phyloP scores from a whole-genome alignment of 1,284 basidiomycete genomes.

The Marasmius tenuissimus region DNA sequence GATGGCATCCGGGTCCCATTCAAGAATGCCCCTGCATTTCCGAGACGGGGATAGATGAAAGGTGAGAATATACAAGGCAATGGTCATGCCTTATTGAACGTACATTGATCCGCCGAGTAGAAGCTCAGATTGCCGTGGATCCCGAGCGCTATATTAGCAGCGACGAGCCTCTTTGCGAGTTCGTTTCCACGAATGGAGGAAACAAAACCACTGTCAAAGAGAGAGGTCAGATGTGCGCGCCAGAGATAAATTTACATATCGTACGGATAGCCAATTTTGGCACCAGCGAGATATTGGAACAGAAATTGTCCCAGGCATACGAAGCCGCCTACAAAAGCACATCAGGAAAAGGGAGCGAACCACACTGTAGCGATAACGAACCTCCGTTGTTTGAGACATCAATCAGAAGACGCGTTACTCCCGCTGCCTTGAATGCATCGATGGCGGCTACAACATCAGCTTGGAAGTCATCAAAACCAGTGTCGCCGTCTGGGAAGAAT shows the following conservation, averaged over 20 bases:
- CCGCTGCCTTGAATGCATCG: slow-evolving; percentile 43
- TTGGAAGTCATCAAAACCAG: slow-evolving; percentile 53
- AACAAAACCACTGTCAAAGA: slow-evolving; percentile 47
- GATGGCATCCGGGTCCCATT: not conserved
- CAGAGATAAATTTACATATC: slow-evolving; percentile 16
- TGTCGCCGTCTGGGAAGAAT: slow-evolving; percentile 36
- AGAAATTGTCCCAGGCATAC: slow-evolving; percentile 63
- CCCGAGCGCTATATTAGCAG: slow-evolving; percentile 46
- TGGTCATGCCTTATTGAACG: slow-evolving; percentile 14
- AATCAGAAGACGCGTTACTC: slow-evolving; percentile 52
- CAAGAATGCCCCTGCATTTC: not conserved
- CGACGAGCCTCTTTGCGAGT: slow-evolving; percentile 57
- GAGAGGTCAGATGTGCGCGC: not conserved
- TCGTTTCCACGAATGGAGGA: slow-evolving; percentile 51
- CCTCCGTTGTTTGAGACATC: slow-evolving; percentile 66
- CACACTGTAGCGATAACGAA: slow-evolving; percentile 18
- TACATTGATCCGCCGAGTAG: slow-evolving; percentile 55
- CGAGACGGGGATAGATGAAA: not conserved
- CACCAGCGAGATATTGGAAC: slow-evolving; percentile 55
- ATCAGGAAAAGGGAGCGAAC: not conserved
- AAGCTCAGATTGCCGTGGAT: slow-evolving; percentile 36
- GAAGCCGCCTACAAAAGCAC: slow-evolving; percentile 45
- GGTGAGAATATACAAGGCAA: not conserved
- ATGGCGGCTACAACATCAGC: slow-evolving; percentile 49
- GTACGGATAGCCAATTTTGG: slow-evolving; percentile 51